Evolutionary conservation across 2,329 filamentous ascomycete genomes (phyloP).

Genomic region (Aphanoascus verrucosus): DNA sequence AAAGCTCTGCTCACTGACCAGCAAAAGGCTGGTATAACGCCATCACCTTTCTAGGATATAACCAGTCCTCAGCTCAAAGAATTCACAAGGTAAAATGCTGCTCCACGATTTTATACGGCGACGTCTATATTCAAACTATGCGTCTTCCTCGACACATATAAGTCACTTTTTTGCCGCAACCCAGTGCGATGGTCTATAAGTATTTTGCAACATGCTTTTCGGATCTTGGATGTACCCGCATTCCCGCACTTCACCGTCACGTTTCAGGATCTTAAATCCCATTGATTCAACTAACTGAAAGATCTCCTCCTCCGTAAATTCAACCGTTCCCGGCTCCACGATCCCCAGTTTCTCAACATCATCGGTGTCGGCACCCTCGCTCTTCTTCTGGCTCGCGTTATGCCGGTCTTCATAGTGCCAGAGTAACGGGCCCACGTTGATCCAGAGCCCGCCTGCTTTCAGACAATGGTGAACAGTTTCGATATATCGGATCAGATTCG

Average conservation of each 20-base stretch:
- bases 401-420: constrained; percentile 88
- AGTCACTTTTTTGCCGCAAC: constrained; percentile 56
- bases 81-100: too few relatives aligned
- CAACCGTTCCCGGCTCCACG: constrained; percentile 78
- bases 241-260: constrained; percentile 42
- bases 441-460: constrained; percentile 63
- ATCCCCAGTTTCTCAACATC: constrained; percentile 49
- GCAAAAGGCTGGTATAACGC: too few relatives aligned
- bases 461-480: constrained; percentile 72
- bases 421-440: constrained; percentile 81
- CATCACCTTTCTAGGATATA: too few relatives aligned
- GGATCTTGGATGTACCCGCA: constrained; percentile 76
- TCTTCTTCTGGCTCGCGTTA: constrained; percentile 44
- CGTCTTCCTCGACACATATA: too few relatives aligned
- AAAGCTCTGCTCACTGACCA: too few relatives aligned
- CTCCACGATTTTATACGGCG: too few relatives aligned
- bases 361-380: constrained; percentile 35
- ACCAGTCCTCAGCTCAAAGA: too few relatives aligned
- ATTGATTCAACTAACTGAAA: constrained; percentile 59
- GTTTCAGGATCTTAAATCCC: constrained; percentile 64
- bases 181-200: constrained; percentile 75
- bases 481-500: constrained; percentile 82
- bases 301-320: constrained; percentile 83
- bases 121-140: too few relatives aligned
- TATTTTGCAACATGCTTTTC: constrained; percentile 73